Evolutionary conservation across 441 rosid genomes (phyloP), one percentile per base, ranked within the genome.

Genomic region (Jatropha multifida): DNA sequence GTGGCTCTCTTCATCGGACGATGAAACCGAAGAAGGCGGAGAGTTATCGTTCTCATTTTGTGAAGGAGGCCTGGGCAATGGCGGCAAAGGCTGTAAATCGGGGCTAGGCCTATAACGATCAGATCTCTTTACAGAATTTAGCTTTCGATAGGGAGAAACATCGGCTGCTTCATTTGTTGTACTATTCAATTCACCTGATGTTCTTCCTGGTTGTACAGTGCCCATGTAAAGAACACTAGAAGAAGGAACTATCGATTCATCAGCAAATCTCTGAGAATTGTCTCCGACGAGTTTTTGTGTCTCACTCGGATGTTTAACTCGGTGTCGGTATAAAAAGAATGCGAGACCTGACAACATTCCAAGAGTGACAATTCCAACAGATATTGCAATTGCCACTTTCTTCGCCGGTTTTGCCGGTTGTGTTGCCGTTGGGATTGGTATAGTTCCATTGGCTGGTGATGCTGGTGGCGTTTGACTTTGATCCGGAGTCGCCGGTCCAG

Each of bases 81-180:
- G 97, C 0, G 97, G 94, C 56, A 95, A 86, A 46, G 99, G 99
- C 80, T 93, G 98, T 81, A 95, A 88, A 54, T 95, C 99, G 5
- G 99, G 99, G 59, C 99, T 95, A 2, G 99, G 99, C 37, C 99
- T 75, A 68, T 95, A 92, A 23, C 98, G 88, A 51, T 93, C 98
- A 5, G 97, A 92, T 84, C 92, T 84, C 83, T 89, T 92, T 4
- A 85, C 65, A 27, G 94, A 85, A 83, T 86, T 81, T 60, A 93
- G 80, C 80, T 93, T 90, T 77, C 80, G 92, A 83, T 93, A 92
- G 40, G 98, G 99, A 1, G 98, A 91, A 2, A 76, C 79, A 72
- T 88, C 88, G 23, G 83, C 88, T 65, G 70, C 85, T 61, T 76
- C 76, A 62, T 37, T 63, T 37, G 61, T 71, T 59, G 72, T 58